Base-by-base conservation (phyloP, 495 filamentous ascomycete species). In the Ascodesmis nigricans region DNA sequence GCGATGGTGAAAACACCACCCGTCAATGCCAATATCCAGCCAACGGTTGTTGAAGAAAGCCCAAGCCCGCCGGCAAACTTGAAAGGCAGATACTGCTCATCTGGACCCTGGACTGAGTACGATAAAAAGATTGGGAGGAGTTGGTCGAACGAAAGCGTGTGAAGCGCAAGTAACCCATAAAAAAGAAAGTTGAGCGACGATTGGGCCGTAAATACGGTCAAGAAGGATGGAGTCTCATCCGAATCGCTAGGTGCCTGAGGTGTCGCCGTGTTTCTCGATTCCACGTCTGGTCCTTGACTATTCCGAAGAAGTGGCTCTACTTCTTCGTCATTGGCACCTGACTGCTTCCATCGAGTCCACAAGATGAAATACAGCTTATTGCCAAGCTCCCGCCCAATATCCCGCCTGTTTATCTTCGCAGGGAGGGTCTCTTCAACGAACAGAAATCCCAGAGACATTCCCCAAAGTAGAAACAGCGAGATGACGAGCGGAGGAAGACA, bases 401-500 rank as follows among this genome's bases (percentile, higher is more conserved):
- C 67, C 21, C 39, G 50, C 31, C 53, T 52, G 26, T 62, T 55
- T 14, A 53, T 55, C 15, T 55, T 54, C 18, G 53, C 44, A 43
- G 67, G 62, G 24, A 67, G 62, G 3, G 67, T 68, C 60, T 73
- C 71, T 41, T 75, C 64, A n/a, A 76, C 57, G 9, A 70, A 69
- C 21, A 75, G 53, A 21, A 71, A 47, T 0, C 74, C 71, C 32
- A 69, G 63, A 21, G 79, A 68, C 20, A 81, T 67, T 0, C 76
- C 76, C 16, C 62, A 46, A 35, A 82, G 78, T 41, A 81, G 82
- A 33, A 93, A 63, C 10, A 50, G 35, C 32, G 71, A 71, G 0
- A 70, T 63, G n/a, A 79, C 59, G 15, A 95, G 28, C 51, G 91
- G 92, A 3, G 84, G 84, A 38, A 91, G 55, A 4, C 65, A 59